phyloP scores from a whole-genome alignment of 495 filamentous ascomycete species.

The Hypomontagnella submonticulosa region DNA sequence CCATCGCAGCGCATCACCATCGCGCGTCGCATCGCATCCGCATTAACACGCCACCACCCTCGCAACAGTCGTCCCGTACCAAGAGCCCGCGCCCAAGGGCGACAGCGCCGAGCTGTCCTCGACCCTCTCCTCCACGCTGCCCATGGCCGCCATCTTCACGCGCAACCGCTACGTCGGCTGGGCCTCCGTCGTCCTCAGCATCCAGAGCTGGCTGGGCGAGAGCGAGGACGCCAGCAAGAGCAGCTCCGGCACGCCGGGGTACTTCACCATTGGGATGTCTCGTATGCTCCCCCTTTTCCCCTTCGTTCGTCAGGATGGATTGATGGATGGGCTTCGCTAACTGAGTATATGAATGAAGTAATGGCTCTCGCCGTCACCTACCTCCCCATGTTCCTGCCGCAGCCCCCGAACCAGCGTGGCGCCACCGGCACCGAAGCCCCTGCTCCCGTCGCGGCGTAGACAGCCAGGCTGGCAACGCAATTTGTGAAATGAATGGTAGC shows the following conservation, averaged over 20 bases:
- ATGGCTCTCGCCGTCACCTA: constrained; percentile 85
- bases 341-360: constrained; percentile 58
- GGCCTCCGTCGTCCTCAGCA: constrained; percentile 83
- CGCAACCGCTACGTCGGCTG: constrained; percentile 90
- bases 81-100: constrained; percentile 58
- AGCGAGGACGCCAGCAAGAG: constrained; percentile 74
- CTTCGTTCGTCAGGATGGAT: not conserved
- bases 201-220: constrained; percentile 89
- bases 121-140: constrained; percentile 83
- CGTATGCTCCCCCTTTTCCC: constrained; percentile 63
- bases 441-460: constrained; percentile 42
- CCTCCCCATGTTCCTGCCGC: constrained; percentile 84
- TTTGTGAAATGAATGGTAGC: not conserved
- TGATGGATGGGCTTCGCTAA: not conserved
- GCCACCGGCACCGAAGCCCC: constrained; percentile 55
- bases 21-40: constrained; percentile 18
- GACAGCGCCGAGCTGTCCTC: constrained; percentile 64
- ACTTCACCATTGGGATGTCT: constrained; percentile 87
- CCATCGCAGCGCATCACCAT: constrained; percentile 32
- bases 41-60: constrained; percentile 22
- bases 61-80: constrained; percentile 62
- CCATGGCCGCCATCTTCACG: constrained; percentile 95
- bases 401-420: constrained; percentile 49
- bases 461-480: not conserved
- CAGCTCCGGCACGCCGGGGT: constrained; percentile 75